Percentiles rank a stretch among this genome's conserved stretches.
Conservation (phyloP, 2,329 filamentous ascomycete species). For the Alternaria triticina region DNA sequence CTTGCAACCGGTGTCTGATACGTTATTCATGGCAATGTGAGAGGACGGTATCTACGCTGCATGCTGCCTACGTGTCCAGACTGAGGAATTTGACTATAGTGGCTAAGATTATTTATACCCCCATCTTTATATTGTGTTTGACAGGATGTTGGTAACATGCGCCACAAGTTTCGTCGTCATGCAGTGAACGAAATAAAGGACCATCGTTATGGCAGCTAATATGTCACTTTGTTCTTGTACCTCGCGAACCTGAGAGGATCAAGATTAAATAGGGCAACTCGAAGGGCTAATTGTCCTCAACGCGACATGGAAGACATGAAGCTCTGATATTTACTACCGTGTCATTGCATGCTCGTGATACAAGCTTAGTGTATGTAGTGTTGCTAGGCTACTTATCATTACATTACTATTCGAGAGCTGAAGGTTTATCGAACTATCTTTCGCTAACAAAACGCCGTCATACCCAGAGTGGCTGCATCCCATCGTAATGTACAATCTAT, state of each 20-base stretch:
- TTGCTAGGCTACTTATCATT: not conserved
- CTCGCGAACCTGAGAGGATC: not conserved
- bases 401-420: not conserved
- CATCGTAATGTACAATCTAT: not conserved
- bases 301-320: not conserved
- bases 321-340: not conserved
- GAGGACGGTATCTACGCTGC: not conserved
- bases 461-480: not conserved
- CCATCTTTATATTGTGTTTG: not conserved
- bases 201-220: not conserved
- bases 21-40: accelerated
- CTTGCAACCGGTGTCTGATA: accelerated
- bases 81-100: not conserved
- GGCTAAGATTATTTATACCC: not conserved
- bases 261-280: not conserved
- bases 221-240: not conserved
- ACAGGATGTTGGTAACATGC: not conserved
- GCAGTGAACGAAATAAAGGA: not conserved
- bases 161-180: not conserved
- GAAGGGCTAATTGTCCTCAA: not conserved
- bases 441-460: not conserved
- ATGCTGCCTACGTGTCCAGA: not conserved
- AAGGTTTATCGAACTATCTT: not conserved
- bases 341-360: not conserved
- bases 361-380: not conserved